Conservation (phyloP, 2,329 filamentous ascomycete species). For the Fusarium siculi region DNA sequence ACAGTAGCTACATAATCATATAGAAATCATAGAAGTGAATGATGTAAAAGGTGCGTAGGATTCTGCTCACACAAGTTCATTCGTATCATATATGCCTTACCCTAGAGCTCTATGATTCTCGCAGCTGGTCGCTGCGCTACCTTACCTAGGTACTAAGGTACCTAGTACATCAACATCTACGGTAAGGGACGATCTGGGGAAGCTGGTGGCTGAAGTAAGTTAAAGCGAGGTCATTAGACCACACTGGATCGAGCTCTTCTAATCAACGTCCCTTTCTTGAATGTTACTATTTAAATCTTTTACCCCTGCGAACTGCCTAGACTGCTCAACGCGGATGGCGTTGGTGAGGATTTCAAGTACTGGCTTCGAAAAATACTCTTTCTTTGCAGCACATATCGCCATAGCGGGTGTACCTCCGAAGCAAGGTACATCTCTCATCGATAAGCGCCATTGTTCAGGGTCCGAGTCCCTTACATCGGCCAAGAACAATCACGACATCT, state of each 20-base stretch:
- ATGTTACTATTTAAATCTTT: conserved; percentile 8
- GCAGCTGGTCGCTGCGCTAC: not conserved
- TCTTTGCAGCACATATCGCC: not conserved
- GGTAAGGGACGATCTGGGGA: not conserved
- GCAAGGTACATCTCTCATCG: not conserved
- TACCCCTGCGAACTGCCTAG: not conserved
- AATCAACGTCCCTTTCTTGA: not conserved
- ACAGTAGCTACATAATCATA: not conserved
- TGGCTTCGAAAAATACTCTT: not conserved
- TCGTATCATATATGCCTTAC: not conserved
- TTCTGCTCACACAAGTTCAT: too few species aligned
- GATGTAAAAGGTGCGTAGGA: too few species aligned
- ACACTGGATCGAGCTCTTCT: not conserved
- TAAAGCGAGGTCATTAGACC: not conserved
- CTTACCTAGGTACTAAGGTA: too few species aligned
- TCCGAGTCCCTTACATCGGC: not conserved
- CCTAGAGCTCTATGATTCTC: not conserved
- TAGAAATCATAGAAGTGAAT: too few species aligned
- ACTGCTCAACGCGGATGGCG: not conserved
- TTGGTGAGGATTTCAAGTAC: not conserved
- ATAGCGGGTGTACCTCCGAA: not conserved
- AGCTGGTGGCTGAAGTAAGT: not conserved
- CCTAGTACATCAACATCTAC: not conserved
- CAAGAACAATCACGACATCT: conserved; percentile 4
- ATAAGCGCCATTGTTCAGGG: not conserved